These are phyloP conservation scores for Brassica napus DNA, from an alignment of 345 rosid species.

Conservation along the genomic window DNA sequence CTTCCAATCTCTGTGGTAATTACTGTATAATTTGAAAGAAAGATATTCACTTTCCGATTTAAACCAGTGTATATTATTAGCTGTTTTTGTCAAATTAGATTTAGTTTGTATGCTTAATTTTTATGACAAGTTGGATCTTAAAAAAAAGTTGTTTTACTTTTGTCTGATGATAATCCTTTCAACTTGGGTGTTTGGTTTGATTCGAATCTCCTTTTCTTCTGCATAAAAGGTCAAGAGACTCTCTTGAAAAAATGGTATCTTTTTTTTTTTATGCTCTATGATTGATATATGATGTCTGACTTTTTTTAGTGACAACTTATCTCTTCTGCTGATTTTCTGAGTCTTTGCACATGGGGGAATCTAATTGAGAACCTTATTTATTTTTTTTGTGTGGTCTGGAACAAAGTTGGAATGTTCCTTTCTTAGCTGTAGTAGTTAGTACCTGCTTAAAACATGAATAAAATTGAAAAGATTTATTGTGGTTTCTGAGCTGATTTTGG, in stretches of 20 bases:
- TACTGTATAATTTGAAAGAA: neutral
- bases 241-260: constrained; percentile 27
- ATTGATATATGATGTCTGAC: constrained; percentile 40
- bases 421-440: constrained; percentile 34
- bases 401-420: constrained; percentile 42
- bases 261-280: constrained; percentile 25
- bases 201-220: constrained; percentile 23
- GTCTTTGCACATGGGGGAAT: constrained; percentile 45
- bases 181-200: constrained; percentile 19
- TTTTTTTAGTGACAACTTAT: constrained; percentile 30
- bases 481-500: constrained; percentile 12
- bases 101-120: constrained; percentile 3
- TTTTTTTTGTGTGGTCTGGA: constrained; percentile 26
- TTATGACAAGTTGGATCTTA: constrained; percentile 8
- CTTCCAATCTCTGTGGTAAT: constrained; percentile 9
- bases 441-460: neutral
- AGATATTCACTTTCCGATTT: neutral
- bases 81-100: neutral
- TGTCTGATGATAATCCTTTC: constrained; percentile 23
- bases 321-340: constrained; percentile 27
- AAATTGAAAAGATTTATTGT: neutral
- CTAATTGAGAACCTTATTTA: constrained; percentile 26
- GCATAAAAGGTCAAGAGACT: constrained; percentile 9
- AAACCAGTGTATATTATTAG: neutral
- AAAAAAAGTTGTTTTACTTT: constrained; percentile 27